Evolutionary conservation across 495 filamentous ascomycete species (phyloP).

Genomic region (Penicillium arizonense): DNA sequence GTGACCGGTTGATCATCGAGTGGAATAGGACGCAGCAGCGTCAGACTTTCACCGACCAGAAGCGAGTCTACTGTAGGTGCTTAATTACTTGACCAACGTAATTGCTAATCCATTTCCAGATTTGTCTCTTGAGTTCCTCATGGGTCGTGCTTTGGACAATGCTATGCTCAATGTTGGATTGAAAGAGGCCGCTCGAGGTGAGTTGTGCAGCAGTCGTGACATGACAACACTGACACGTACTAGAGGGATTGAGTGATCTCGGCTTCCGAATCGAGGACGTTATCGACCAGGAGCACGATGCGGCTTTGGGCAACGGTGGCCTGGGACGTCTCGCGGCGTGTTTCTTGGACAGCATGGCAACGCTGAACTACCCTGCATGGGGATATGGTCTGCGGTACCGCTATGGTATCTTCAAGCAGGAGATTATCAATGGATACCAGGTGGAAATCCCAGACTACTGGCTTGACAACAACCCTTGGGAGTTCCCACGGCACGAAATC

Average conservation of each 20-base stretch:
- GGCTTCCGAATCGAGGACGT: constrained; percentile 97
- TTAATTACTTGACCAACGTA: background rate
- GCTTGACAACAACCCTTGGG: constrained; percentile 99
- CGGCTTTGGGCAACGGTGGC: constrained; percentile 93
- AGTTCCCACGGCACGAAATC: constrained; percentile 93
- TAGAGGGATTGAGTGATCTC: constrained; percentile 80
- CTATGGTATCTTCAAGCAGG: constrained; percentile 99
- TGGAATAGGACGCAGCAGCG: constrained; percentile 98
- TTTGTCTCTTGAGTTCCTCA: constrained; percentile 92
- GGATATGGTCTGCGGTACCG: constrained; percentile 93
- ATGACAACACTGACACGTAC: background rate
- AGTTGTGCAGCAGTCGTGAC: background rate
- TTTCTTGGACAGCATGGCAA: constrained; percentile 93
- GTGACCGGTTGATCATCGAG: constrained; percentile 88
- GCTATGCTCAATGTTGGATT: constrained; percentile 93
- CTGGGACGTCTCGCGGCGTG: constrained; percentile 93
- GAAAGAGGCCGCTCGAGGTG: constrained; percentile 81
- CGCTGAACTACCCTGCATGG: constrained; percentile 94
- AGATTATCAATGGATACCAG: constrained; percentile 96
- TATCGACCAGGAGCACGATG: constrained; percentile 92
- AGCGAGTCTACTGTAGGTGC: constrained; percentile 80
- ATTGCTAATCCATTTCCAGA: constrained; percentile 41
- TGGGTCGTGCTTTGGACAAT: constrained; percentile 96
- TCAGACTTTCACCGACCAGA: constrained; percentile 85
- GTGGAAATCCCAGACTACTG: constrained; percentile 98